Evolutionary conservation across 192 early-diverging fungal species (phyloP).

Genomic region (Dissophora globulifera): DNA sequence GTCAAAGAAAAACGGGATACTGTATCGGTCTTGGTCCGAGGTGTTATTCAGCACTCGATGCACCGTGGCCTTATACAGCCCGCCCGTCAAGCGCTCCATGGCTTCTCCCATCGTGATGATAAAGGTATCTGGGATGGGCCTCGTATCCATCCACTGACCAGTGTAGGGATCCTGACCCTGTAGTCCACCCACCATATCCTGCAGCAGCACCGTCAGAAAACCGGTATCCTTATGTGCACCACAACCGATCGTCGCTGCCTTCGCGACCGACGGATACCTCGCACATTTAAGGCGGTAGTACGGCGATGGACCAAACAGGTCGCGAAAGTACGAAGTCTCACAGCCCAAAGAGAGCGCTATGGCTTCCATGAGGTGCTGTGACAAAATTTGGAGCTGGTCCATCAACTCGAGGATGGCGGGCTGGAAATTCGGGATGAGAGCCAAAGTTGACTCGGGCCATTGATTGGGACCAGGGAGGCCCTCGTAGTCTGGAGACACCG

Average conservation of each 20-base stretch:
- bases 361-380: constrained; percentile 56
- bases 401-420: constrained; percentile 52
- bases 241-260: constrained; percentile 49
- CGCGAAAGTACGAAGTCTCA: constrained; percentile 45
- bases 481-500: constrained; percentile 52
- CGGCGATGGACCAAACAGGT: constrained; percentile 53
- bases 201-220: constrained; percentile 65
- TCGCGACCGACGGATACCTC: constrained; percentile 55
- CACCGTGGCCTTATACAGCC: constrained; percentile 63
- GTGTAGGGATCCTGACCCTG: constrained; percentile 66
- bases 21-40: constrained; percentile 59
- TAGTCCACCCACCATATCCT: constrained; percentile 66
- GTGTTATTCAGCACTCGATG: constrained; percentile 68
- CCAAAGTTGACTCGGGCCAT: constrained; percentile 60
- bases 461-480: constrained; percentile 67
- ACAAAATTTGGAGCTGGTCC: constrained; percentile 53
- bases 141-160: constrained; percentile 71
- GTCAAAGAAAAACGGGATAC: constrained; percentile 69
- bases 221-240: constrained; percentile 69
- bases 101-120: constrained; percentile 74
- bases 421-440: constrained; percentile 56
- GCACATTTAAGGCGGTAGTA: constrained; percentile 59
- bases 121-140: constrained; percentile 64
- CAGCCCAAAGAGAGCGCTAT: constrained; percentile 61
- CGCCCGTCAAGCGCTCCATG: constrained; percentile 63